Evolutionary conservation across 1,284 basidiomycete genomes (phyloP).

Genomic region (Tylopilus sp.): DNA sequence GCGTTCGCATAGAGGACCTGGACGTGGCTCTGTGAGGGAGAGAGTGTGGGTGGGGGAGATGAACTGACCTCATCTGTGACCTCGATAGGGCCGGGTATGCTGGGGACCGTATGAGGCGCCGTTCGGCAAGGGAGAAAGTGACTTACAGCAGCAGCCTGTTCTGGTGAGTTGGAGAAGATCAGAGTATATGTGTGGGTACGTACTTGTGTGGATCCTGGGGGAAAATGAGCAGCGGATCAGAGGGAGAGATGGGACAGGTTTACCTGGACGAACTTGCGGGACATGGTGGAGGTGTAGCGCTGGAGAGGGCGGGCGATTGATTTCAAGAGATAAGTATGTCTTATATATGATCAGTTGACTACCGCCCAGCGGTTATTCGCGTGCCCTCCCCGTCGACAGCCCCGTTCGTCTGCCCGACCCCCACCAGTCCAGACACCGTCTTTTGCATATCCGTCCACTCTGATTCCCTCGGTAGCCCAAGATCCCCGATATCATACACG

Average conservation of each 20-base stretch:
- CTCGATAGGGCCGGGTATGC: conserved; percentile 83
- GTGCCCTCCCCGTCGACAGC: conserved; percentile 42
- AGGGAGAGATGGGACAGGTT: rapidly evolving
- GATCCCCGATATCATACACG: conserved; percentile 93
- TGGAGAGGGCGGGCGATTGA: background rate
- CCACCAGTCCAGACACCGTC: conserved; percentile 62
- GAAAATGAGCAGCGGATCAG: background rate
- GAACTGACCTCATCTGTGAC: conserved; percentile 68
- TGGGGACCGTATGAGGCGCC: conserved; percentile 23
- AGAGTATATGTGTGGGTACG: conserved; percentile 25
- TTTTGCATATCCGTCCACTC: conserved; percentile 91
- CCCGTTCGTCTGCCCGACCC: conserved; percentile 54
- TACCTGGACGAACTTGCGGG: conserved; percentile 8
- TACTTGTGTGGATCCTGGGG: conserved; percentile 63
- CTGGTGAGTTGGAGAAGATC: background rate
- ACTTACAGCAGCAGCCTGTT: conserved; percentile 64
- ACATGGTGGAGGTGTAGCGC: background rate
- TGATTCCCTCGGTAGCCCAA: conserved; percentile 75
- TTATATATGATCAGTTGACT: conserved; percentile 5
- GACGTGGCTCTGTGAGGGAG: background rate
- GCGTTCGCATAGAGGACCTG: conserved; percentile 78
- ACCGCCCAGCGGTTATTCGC: conserved; percentile 46
- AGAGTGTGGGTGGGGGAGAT: conserved; percentile 12
- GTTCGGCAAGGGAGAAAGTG: background rate
- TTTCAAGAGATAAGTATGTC: background rate